Conservation (phyloP, 768 basidiomycete species). For the Amanita muscaria region DNA sequence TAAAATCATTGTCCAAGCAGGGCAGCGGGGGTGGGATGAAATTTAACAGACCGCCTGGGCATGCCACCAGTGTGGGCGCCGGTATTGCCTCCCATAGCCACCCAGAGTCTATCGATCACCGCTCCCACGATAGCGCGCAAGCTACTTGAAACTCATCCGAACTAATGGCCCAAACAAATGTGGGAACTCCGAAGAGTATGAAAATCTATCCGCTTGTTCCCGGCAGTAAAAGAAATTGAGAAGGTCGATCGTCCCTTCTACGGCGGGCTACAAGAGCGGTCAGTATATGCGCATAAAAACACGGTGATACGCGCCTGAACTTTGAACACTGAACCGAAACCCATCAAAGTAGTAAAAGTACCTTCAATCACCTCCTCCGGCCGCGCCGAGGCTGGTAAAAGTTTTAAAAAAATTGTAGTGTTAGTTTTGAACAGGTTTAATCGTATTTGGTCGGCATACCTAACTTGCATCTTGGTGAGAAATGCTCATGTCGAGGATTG, state of each 20-base stretch:
- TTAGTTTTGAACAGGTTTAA: slow-evolving; percentile 7
- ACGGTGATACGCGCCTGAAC: slow-evolving; percentile 19
- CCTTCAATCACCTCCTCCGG: too few relatives aligned
- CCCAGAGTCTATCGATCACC: slow-evolving; percentile 42
- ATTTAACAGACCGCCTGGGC: slow-evolving; percentile 17
- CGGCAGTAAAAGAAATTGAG: slow-evolving; percentile 42
- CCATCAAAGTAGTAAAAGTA: slow-evolving; percentile 34
- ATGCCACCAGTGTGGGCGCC: slow-evolving; percentile 22
- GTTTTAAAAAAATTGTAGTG: neutral
- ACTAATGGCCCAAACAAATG: slow-evolving; percentile 57
- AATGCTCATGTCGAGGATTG: too few relatives aligned
- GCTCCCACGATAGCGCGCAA: neutral
- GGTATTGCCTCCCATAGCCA: slow-evolving; percentile 36
- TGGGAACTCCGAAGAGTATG: slow-evolving; percentile 40
- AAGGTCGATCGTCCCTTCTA: slow-evolving; percentile 33
- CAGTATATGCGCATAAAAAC: slow-evolving; percentile 5
- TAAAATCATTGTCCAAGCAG: slow-evolving; percentile 44
- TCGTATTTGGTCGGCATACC: slow-evolving; percentile 31
- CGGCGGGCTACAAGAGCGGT: slow-evolving; percentile 14
- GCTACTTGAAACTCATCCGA: slow-evolving; percentile 62
- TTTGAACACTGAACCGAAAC: slow-evolving; percentile 26
- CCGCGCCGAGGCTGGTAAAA: slow-evolving; percentile 21
- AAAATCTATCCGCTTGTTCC: slow-evolving; percentile 44
- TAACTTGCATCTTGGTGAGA: too few relatives aligned
- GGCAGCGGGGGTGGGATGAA: slow-evolving; percentile 57